Evolutionary conservation across 768 basidiomycete species (phyloP).

Genomic region (Clathrus columnatus): DNA sequence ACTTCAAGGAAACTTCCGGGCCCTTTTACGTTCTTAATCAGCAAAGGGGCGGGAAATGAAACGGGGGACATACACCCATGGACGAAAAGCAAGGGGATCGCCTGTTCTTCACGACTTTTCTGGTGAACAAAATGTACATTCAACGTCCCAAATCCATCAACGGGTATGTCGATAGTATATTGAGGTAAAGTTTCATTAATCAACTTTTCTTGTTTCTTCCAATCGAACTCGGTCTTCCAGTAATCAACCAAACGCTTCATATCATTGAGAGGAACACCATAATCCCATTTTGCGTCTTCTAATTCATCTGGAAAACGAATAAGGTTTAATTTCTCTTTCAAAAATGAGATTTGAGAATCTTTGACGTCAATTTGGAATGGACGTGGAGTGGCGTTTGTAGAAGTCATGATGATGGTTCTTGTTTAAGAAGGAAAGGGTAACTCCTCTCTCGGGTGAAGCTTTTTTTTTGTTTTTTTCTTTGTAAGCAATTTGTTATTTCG

Average conservation of each 20-base stretch:
- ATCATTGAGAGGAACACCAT: conserved; percentile 43
- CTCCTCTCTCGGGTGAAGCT: too few species aligned
- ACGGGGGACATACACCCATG: conserved; percentile 41
- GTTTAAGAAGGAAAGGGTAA: too few species aligned
- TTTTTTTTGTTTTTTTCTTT: too few species aligned
- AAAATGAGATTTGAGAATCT: conserved; percentile 30
- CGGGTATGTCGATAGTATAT: conserved; percentile 42
- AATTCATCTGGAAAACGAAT: conserved; percentile 51
- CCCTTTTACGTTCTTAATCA: conserved; percentile 38
- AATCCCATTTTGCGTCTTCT: conserved; percentile 36
- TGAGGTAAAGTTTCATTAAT: conserved; percentile 47
- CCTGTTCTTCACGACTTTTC: conserved; percentile 29
- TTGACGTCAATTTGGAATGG: conserved; percentile 42
- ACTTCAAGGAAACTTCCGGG: conserved; percentile 54
- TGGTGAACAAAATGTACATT: conserved; percentile 55
- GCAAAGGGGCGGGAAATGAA: too few species aligned
- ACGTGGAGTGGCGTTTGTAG: not conserved
- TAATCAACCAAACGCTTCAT: conserved; percentile 37
- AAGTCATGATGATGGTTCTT: not conserved
- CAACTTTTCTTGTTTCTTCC: conserved; percentile 41
- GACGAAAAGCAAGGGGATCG: conserved; percentile 51
- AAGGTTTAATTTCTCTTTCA: conserved; percentile 40
- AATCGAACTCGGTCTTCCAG: conserved; percentile 50
- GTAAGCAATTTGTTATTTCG: too few species aligned
- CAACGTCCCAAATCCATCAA: conserved; percentile 39